Evolutionary conservation across 805 yeast genomes (phyloP).

Genomic region (Metschnikowia aberdeeniae): DNA sequence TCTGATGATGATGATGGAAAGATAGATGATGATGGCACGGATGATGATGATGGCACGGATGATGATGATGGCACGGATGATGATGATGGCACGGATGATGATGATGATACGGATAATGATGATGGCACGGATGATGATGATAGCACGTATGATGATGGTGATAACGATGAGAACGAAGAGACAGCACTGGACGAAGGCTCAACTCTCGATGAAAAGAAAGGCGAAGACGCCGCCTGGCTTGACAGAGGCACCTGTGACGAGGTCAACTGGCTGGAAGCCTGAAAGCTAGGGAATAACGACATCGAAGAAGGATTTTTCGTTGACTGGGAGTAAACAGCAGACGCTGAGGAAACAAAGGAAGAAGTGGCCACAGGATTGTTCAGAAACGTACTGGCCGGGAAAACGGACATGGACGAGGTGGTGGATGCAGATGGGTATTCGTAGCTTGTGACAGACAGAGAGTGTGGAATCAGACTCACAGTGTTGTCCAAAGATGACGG

Average conservation of each 20-base stretch:
- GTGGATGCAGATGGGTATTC: not conserved
- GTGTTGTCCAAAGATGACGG: not conserved
- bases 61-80: conserved; percentile 22
- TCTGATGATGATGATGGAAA: not conserved
- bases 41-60: not conserved
- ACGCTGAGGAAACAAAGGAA: not conserved
- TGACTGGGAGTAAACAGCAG: not conserved
- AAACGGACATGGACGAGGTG: conserved; percentile 1
- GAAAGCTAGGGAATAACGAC: not conserved
- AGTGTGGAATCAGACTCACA: not conserved
- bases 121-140: conserved; percentile 24
- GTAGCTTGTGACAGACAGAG: not conserved
- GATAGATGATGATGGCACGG: not conserved
- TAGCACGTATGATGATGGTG: not conserved
- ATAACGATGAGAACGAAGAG: not conserved
- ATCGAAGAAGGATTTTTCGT: not conserved
- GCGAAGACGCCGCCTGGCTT: not conserved
- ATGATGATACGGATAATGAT: not conserved
- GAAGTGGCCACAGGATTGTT: not conserved
- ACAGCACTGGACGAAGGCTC: not conserved
- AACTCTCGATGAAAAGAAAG: not conserved
- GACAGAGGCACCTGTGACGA: not conserved
- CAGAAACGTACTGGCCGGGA: not conserved
- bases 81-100: conserved; percentile 6
- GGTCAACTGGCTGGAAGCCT: not conserved